Evolutionary conservation across 73 alveolate genomes (phyloP).

Genomic region (Paramecium sonneborni): DNA sequence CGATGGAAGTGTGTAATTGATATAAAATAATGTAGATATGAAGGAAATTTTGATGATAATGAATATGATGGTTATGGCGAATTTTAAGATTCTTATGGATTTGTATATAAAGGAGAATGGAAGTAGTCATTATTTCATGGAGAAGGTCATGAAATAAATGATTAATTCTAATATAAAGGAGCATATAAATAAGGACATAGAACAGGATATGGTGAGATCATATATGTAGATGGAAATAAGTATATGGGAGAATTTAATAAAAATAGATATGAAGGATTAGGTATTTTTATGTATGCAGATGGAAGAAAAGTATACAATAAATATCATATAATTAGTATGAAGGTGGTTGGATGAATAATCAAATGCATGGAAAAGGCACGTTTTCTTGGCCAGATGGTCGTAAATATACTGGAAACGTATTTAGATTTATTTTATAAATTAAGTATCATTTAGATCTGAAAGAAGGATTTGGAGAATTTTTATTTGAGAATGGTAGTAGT

Average conservation of each 20-base stretch:
- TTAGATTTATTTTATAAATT: background rate
- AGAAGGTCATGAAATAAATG: constrained; percentile 69
- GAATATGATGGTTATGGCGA: constrained; percentile 65
- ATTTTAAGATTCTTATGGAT: constrained; percentile 62
- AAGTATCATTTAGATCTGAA: constrained; percentile 2
- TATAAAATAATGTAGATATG: constrained; percentile 10
- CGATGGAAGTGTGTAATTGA: constrained; percentile 56
- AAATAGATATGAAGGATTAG: constrained; percentile 56
- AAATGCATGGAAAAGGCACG: constrained; percentile 19
- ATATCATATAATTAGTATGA: constrained; percentile 31
- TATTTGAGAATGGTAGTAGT: constrained; percentile 1
- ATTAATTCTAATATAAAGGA: constrained; percentile 68
- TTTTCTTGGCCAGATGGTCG: constrained; percentile 38
- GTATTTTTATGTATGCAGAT: constrained; percentile 56
- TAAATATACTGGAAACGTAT: constrained; percentile 30
- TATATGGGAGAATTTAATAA: constrained; percentile 61
- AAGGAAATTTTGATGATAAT: constrained; percentile 61
- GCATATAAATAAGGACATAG: constrained; percentile 63
- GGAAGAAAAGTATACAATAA: constrained; percentile 36
- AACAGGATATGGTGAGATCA: constrained; percentile 68
- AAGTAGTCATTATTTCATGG: constrained; percentile 69
- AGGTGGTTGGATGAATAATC: constrained; percentile 53
- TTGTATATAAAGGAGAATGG: constrained; percentile 66
- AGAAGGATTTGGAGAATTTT: constrained; percentile 28
- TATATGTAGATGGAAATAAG: constrained; percentile 70